Evolutionary conservation across 805 yeast genomes (phyloP).

Genomic region (Brettanomyces custersianus): DNA sequence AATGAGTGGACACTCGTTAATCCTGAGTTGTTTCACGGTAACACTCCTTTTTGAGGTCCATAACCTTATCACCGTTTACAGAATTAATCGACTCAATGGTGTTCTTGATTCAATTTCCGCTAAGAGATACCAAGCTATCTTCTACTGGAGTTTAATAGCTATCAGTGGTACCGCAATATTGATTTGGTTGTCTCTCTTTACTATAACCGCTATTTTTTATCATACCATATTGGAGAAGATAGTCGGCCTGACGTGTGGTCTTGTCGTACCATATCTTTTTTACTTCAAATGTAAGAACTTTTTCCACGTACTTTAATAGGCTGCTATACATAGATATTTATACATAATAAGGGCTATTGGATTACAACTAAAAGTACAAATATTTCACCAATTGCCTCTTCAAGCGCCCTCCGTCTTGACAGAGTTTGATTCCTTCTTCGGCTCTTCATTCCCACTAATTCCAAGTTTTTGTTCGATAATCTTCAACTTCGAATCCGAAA

Average conservation of each 20-base stretch:
- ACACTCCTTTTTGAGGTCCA: slow-evolving; percentile 17
- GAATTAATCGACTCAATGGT: neutral
- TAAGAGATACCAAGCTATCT: neutral
- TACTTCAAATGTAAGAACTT: slow-evolving; percentile 11
- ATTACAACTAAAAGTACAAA: slow-evolving; percentile 4
- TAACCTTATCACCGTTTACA: neutral
- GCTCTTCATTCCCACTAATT: no score
- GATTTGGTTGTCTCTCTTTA: slow-evolving; percentile 32
- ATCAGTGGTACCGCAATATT: neutral
- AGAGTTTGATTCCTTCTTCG: no score
- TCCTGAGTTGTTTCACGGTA: slow-evolving; percentile 26
- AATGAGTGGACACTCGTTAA: slow-evolving; percentile 33
- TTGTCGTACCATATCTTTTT: slow-evolving; percentile 23
- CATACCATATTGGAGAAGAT: slow-evolving; percentile 40
- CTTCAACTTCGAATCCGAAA: slow-evolving; percentile 18
- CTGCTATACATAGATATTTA: no score
- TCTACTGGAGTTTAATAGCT: neutral
- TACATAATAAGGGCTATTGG: slow-evolving; percentile 1
- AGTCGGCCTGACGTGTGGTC: slow-evolving; percentile 33
- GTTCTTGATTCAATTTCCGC: neutral
- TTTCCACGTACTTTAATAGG: slow-evolving; percentile 9
- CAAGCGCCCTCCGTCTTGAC: no score
- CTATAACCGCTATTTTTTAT: slow-evolving; percentile 39
- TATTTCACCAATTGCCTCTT: slow-evolving; percentile 2
- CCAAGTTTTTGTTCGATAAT: slow-evolving; percentile 5